These are phyloP conservation scores for Lasiodiplodia sp. DNA, from an alignment of 2,329 filamentous ascomycete species.

Conservation along the genomic window DNA sequence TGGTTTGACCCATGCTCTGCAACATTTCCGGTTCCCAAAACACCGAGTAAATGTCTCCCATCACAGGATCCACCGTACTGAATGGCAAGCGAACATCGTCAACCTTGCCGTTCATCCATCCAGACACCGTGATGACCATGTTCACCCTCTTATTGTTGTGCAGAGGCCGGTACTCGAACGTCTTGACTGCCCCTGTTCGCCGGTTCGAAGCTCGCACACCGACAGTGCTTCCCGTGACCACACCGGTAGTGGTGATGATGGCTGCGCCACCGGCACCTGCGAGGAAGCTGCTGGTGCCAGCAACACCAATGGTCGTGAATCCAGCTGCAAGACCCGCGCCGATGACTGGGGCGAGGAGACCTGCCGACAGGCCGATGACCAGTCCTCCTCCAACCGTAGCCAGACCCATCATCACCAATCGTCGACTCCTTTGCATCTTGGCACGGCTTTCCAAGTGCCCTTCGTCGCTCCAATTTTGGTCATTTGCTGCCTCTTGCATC, in stretches of 20 bases:
- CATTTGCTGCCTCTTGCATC: conserved; percentile 93
- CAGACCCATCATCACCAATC: conserved; percentile 94
- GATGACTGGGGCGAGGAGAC: conserved; percentile 89
- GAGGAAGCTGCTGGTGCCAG: conserved; percentile 86
- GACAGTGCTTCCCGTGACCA: conserved; percentile 85
- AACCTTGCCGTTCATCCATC: conserved; percentile 98
- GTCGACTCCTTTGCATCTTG: conserved; percentile 80
- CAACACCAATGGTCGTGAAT: conserved; percentile 92
- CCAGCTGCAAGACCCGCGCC: conserved; percentile 92
- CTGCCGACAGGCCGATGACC: conserved; percentile 93
- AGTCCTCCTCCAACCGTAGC: conserved; percentile 94
- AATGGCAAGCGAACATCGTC: conserved; percentile 96
- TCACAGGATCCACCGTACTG: conserved; percentile 94
- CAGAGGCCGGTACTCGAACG: conserved; percentile 93
- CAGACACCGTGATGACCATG: conserved; percentile 90
- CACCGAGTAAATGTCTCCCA: conserved; percentile 98
- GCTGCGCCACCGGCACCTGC: conserved; percentile 92
- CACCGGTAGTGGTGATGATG: conserved; percentile 89
- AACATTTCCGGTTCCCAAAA: conserved; percentile 99
- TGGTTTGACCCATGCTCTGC: conserved; percentile 96
- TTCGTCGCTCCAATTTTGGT: conserved; percentile 97
- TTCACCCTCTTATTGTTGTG: conserved; percentile 99
- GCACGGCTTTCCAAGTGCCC: conserved; percentile 88
- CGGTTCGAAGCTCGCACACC: conserved; percentile 84
- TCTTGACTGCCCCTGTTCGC: conserved; percentile 89